A percentile compares a stretch with the other conserved stretches of the same genome.
These are phyloP conservation scores for Effrenium voratum DNA, from an alignment of 73 alveolate genomes.

Conservation along the genomic window DNA sequence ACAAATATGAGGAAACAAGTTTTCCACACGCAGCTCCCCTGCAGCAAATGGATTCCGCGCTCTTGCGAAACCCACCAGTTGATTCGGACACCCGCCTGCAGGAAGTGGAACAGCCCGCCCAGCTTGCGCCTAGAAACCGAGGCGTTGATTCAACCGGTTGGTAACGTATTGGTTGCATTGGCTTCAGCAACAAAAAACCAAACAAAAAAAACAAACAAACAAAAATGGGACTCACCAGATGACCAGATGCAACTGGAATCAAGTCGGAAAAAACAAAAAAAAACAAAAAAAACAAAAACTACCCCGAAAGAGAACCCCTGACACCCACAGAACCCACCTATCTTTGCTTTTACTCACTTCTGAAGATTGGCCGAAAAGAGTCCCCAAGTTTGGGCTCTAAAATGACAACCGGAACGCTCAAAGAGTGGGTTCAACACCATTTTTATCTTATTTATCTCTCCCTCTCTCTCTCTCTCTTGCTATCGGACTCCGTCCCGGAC, in stretches of 20 bases:
- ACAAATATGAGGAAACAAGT: too few relatives aligned
- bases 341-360: not conserved
- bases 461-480: not conserved
- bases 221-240: not conserved
- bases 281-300: too few relatives aligned
- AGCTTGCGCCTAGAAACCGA: constrained; percentile 83
- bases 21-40: too few relatives aligned
- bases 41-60: too few relatives aligned
- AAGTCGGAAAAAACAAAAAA: too few relatives aligned
- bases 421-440: not conserved
- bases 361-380: too few relatives aligned
- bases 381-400: not conserved
- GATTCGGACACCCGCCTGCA: too few relatives aligned
- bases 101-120: constrained; percentile 73
- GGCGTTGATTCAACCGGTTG: too few relatives aligned
- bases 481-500: too few relatives aligned
- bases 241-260: not conserved
- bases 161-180: not conserved
- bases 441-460: too few relatives aligned
- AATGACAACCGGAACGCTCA: too few relatives aligned
- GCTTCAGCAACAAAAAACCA: not conserved
- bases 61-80: too few relatives aligned
- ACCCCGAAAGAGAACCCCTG: not conserved
- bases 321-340: not conserved
- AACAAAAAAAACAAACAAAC: not conserved